Conservation (phyloP, 345 rosid species). For the Eucalyptus cloeziana region DNA sequence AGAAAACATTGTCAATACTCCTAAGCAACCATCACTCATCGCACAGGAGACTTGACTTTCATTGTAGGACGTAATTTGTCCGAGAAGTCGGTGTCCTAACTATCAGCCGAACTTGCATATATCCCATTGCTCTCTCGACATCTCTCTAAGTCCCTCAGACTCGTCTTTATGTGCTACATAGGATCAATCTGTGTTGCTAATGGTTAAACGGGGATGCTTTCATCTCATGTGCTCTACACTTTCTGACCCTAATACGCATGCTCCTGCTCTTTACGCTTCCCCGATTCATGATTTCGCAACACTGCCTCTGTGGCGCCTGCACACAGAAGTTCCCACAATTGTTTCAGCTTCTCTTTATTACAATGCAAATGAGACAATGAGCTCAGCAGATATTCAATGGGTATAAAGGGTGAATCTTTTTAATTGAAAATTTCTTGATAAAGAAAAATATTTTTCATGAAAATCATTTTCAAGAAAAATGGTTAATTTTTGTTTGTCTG, state of each 20-base stretch:
- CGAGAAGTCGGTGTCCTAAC: neutral
- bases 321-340: neutral
- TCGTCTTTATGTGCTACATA: neutral
- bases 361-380: neutral
- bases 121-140: neutral
- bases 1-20: neutral
- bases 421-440: neutral
- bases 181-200: neutral
- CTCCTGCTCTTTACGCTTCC: conserved; percentile 14
- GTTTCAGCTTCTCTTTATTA: neutral
- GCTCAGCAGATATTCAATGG: neutral
- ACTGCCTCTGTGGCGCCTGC: conserved; percentile 50
- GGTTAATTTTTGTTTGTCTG: too few relatives aligned
- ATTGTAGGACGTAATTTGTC: neutral
- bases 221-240: conserved; percentile 39
- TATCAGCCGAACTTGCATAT: neutral
- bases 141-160: neutral
- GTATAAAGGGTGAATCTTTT: neutral
- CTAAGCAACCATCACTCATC: neutral
- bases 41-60: neutral
- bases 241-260: conserved; percentile 48
- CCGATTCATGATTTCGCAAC: conserved; percentile 40
- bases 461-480: too few relatives aligned
- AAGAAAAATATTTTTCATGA: neutral
- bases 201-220: neutral